A percentile compares a stretch with the other conserved stretches of the same genome.
Evolutionary conservation across 305 asterid species (phyloP).

Genomic region (Ajuga reptans): DNA sequence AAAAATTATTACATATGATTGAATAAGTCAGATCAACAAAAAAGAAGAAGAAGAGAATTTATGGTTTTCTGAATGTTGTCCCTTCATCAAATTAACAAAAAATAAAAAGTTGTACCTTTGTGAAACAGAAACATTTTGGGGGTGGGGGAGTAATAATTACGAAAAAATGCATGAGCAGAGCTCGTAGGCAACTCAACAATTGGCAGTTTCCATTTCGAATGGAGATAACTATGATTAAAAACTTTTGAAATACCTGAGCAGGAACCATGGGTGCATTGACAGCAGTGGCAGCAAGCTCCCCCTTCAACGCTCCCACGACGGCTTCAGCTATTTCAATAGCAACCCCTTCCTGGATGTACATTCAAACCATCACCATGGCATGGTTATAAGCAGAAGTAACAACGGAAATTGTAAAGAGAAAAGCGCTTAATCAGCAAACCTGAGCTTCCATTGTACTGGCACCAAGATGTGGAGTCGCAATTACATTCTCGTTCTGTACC

Average conservation of each 20-base stretch:
- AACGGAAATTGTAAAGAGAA: background rate
- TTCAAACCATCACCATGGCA: conserved; percentile 12
- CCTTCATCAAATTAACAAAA: no score
- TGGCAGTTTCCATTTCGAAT: background rate
- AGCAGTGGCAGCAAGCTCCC: conserved; percentile 97
- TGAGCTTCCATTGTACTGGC: conserved; percentile 98
- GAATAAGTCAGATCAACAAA: no score
- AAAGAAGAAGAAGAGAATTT: no score
- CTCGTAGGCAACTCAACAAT: background rate
- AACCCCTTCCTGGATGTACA: conserved; percentile 72
- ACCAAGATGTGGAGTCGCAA: conserved; percentile 94
- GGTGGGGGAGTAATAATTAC: no score
- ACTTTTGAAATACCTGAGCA: conserved; percentile 54
- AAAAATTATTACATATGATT: no score
- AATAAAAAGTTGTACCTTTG: no score
- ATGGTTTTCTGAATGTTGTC: no score
- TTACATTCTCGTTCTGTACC: conserved; percentile 64
- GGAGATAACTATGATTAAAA: background rate
- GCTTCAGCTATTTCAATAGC: conserved; percentile 99
- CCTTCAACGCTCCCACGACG: conserved; percentile 90
- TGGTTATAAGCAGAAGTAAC: background rate
- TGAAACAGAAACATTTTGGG: no score
- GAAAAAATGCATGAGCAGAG: background rate
- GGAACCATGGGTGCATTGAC: conserved; percentile 99
- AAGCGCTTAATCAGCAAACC: conserved; percentile 37